phyloP scores from a whole-genome alignment of 2,329 filamentous ascomycete genomes.

The Cladosporium sp. region DNA sequence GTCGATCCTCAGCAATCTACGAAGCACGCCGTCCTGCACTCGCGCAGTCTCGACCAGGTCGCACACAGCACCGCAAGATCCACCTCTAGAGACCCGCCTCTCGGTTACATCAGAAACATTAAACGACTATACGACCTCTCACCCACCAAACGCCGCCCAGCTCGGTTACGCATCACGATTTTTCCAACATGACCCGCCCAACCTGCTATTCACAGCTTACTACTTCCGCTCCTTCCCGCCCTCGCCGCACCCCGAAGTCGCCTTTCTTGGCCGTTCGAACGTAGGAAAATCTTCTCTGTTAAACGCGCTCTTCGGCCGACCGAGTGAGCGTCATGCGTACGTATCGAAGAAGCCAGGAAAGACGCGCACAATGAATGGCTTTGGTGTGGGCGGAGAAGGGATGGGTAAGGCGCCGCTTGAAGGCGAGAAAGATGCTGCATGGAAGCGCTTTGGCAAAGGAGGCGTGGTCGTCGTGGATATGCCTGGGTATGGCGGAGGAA shows the following conservation, averaged over 20 bases:
- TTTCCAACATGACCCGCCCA: slow-evolving; percentile 45
- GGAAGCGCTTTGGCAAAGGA: slow-evolving; percentile 36
- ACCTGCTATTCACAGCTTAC: slow-evolving; percentile 56
- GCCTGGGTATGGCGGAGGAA: slow-evolving; percentile 65
- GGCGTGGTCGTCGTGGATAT: slow-evolving; percentile 61
- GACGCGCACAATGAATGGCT: slow-evolving; percentile 63
- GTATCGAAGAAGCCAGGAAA: slow-evolving; percentile 57
- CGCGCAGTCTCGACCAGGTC: slow-evolving; percentile 3
- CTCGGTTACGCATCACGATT: slow-evolving; percentile 38
- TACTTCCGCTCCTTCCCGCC: slow-evolving; percentile 57
- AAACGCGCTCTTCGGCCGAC: slow-evolving; percentile 55
- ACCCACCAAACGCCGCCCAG: slow-evolving; percentile 32
- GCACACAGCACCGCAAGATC: not conserved
- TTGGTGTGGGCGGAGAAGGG: slow-evolving; percentile 47
- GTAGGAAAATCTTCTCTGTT: slow-evolving; percentile 65
- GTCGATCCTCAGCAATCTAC: not conserved
- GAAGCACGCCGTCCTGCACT: not conserved
- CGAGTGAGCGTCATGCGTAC: slow-evolving; percentile 41
- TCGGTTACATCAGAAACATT: slow-evolving; percentile 27
- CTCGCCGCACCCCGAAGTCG: slow-evolving; percentile 54
- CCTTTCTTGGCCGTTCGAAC: slow-evolving; percentile 65
- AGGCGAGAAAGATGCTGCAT: slow-evolving; percentile 29
- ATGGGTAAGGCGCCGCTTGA: slow-evolving; percentile 16
- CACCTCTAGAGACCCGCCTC: slow-evolving; percentile 20
- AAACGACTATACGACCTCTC: slow-evolving; percentile 29